Evolutionary conservation across 371 early-diverging fungal species (phyloP).

Genomic region (Apophysomyces ossiformis): DNA sequence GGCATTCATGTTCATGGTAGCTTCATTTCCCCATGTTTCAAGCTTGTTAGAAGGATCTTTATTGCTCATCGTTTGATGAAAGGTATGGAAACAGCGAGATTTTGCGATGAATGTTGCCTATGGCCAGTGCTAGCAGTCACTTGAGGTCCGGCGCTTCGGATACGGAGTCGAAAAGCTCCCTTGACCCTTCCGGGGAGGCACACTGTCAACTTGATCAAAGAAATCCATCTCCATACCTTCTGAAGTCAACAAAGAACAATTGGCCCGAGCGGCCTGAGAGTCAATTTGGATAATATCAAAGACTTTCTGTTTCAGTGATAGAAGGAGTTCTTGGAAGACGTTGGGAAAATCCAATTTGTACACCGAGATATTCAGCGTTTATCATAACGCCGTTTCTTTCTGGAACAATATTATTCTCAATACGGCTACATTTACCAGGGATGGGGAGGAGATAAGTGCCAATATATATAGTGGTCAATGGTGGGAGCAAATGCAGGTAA

Average conservation of each 20-base stretch:
- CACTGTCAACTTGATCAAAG: too few species aligned
- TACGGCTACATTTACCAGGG: background rate
- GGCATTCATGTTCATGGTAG: slow-evolving; percentile 86
- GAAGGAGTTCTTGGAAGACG: background rate
- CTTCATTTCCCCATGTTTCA: slow-evolving; percentile 79
- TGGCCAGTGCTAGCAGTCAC: too few species aligned
- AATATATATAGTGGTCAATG: background rate
- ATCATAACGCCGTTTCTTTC: background rate
- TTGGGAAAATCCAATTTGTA: background rate
- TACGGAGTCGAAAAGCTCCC: too few species aligned
- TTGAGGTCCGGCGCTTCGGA: too few species aligned
- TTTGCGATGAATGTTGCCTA: too few species aligned
- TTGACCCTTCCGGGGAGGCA: too few species aligned
- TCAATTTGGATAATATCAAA: background rate
- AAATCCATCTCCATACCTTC: too few species aligned
- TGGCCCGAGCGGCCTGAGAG: too few species aligned
- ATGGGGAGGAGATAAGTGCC: background rate
- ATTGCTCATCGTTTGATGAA: slow-evolving; percentile 32
- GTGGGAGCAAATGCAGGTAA: background rate
- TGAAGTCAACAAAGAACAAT: too few species aligned
- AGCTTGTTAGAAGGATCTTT: slow-evolving; percentile 55
- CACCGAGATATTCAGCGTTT: background rate
- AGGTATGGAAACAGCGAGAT: background rate
- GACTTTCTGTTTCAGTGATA: background rate
- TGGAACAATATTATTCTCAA: background rate